Evolutionary conservation across 495 filamentous ascomycete species (phyloP), one percentile per base, ranked within the genome.

Genomic region (Talaromyces stipitatus): DNA sequence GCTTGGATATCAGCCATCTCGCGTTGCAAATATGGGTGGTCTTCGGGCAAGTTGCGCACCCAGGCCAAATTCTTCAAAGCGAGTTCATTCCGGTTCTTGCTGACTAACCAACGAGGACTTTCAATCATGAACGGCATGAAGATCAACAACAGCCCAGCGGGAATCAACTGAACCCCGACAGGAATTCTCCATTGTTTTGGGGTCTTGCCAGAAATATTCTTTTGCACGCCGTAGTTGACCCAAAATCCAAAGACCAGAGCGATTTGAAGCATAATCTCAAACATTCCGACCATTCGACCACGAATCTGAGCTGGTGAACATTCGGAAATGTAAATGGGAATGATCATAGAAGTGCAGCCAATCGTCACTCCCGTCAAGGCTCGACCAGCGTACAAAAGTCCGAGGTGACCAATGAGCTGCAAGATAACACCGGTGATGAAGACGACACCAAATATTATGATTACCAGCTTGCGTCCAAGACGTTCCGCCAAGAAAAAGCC

Each of bases 381-480:
- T 51, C 72, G 73, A n/a, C 73, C 73, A 4, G 62, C 73, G 59
- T 75, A 72, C 46, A 64, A 24, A 1, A 65, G 63, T 38, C 73
- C 66, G 8, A 58, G 43, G 28, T 67, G 66, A 4, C 73, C 71
- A 65, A 73, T 60, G n/a, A 84, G 69, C 67, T 85, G 86, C 11
- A 88, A 60, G 43, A 79, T 82, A 22, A 85, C 82, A 28, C 85
- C 86, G 30, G 89, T 62, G 53, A 85, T 71, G 68, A 89, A 88
- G 54, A 87, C 58, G 24, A 72, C 27, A 27, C 70, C 59, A 50
- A 82, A 84, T 51, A 83, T 61, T 57, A 79, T 72, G 3, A 89
- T 72, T 5, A 78, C 80, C 60, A 76, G 75, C 50, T 78, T 75
- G 29, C 85, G 78, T 20, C 85, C 86, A 11, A 86, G 62, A 27